phyloP scores from a whole-genome alignment of 768 basidiomycete genomes.

The Butyriboletus loyo region DNA sequence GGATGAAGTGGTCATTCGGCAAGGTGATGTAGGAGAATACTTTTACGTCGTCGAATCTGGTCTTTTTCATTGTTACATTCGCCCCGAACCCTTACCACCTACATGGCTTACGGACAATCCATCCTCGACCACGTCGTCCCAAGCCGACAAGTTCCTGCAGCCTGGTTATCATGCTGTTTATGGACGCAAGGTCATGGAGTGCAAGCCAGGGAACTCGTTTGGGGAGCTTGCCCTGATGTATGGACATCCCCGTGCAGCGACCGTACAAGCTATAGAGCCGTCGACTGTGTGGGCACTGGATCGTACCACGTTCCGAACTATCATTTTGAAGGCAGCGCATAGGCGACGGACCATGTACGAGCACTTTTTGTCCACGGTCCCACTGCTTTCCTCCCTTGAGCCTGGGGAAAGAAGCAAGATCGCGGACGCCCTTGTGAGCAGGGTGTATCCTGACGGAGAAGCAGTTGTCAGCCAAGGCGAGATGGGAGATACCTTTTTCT shows the following conservation, averaged over 20 bases:
- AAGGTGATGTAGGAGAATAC: constrained; percentile 95
- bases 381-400: constrained; percentile 81
- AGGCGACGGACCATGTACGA: constrained; percentile 95
- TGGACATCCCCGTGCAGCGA: constrained; percentile 92
- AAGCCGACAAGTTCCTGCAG: constrained; percentile 56
- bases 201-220: constrained; percentile 81
- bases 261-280: constrained; percentile 79
- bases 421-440: constrained; percentile 89
- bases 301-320: constrained; percentile 96
- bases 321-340: constrained; percentile 91
- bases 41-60: constrained; percentile 97
- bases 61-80: constrained; percentile 77
- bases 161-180: constrained; percentile 66
- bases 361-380: constrained; percentile 88
- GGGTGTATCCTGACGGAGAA: constrained; percentile 77
- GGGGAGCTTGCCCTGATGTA: constrained; percentile 99
- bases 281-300: constrained; percentile 94
- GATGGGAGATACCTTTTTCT: constrained; percentile 96
- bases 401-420: constrained; percentile 93
- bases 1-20: constrained; percentile 90
- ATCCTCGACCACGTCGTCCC: constrained; percentile 34
- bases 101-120: constrained; percentile 50
- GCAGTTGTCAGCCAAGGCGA: constrained; percentile 91
- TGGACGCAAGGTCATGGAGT: constrained; percentile 82
- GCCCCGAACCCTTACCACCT: constrained; percentile 61